Conservation (phyloP, 495 filamentous ascomycete species). For the Elasticomyces elasticus region DNA sequence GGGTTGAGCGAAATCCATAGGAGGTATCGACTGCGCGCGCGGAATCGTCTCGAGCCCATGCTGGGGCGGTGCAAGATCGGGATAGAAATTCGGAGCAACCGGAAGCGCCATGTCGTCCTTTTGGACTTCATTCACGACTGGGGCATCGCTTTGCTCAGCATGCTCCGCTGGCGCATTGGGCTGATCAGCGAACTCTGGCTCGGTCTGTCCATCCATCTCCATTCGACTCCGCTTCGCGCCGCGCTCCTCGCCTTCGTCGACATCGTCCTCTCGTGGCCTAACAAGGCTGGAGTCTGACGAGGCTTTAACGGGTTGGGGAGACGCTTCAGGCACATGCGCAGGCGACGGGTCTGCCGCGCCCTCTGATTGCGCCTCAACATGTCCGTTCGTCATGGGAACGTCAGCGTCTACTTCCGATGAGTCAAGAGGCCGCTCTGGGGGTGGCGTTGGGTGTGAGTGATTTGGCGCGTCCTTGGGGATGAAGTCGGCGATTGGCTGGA, state of each 20-base stretch:
- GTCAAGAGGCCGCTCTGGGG: slow-evolving; percentile 15
- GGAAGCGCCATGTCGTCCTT: background rate
- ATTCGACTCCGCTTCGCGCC: slow-evolving; percentile 48
- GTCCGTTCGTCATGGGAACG: slow-evolving; percentile 11
- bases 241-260: slow-evolving; percentile 60
- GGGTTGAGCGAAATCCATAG: background rate
- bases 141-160: background rate
- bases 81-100: background rate
- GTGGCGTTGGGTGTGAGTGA: slow-evolving; percentile 18
- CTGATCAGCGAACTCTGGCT: background rate
- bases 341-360: background rate
- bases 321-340: background rate
- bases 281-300: slow-evolving; percentile 12
- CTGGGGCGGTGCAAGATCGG: too few species aligned
- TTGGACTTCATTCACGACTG: background rate
- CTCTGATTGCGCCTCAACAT: background rate
- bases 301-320: background rate
- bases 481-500: slow-evolving; percentile 24
- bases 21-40: background rate
- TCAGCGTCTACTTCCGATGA: slow-evolving; percentile 6
- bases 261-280: slow-evolving; percentile 50
- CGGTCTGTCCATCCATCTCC: background rate
- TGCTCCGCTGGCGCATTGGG: background rate
- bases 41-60: background rate
- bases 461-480: slow-evolving; percentile 22